Base-by-base conservation (phyloP, 345 rosid species). In the Camelina sativa region DNA sequence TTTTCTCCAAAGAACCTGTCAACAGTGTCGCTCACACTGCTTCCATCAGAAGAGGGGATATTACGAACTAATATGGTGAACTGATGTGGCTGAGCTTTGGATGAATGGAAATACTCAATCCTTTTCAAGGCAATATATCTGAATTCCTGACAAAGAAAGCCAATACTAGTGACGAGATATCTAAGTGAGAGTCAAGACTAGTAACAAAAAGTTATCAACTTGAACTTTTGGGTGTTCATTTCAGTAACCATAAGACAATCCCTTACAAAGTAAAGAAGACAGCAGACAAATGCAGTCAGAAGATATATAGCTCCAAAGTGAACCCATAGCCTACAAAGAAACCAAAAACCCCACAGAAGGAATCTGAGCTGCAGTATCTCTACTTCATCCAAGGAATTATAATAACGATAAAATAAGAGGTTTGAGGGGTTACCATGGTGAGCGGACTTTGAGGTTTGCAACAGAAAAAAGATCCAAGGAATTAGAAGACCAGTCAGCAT, bases 51-150 rank as follows among this genome's bases (percentile, higher is more conserved):
- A 77, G 86, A 83, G 8, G 97, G 98, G 62, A 94, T 79, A 74
- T 88, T 74, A 7, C 91, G 93, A 58, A 91, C 96, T 79, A 94
- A 81, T 77, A 91, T 78, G 69, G 97, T 94, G 83, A 90, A 94
- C 77, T 94, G 98, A 23, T 90, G 89, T 11, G 97, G 93, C 83
- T 90, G 95, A 85, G 97, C 93, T 82, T 84, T 86, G 38, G 97
- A 85, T 66, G 84, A 86, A 84, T 79, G 71, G 79, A 91, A 94
- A 82, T 84, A 90, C 62, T 84, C 88, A 43, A 90, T 86, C 83
- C 98, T 87, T 86, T 88, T 88, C 51, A 77, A 78, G 9, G 87
- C 81, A 75, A 91, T 81, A 69, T 86, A 84, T 40, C 77, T 91
- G 51, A 84, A 94, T 77, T 94, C 98, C 98, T 91, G 87, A 83